These are phyloP conservation scores for Fragaria ananassa DNA, from an alignment of 306 rosid genomes.

Conservation along the genomic window DNA sequence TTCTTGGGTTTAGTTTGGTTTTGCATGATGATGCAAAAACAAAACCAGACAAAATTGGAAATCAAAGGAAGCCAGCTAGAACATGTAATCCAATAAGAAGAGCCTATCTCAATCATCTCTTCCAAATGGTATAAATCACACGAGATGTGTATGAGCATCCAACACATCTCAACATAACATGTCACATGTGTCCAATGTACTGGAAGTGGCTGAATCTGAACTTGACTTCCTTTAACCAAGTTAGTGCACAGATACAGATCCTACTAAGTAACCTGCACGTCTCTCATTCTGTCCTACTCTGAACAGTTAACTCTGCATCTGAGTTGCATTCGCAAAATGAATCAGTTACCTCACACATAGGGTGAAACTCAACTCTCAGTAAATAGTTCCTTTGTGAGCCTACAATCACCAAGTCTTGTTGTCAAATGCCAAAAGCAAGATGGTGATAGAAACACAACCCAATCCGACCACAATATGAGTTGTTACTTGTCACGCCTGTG, in stretches of 20 bases:
- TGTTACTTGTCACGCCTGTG: neutral
- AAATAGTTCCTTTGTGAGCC: neutral
- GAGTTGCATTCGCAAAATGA: neutral
- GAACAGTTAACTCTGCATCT: neutral
- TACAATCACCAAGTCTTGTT: neutral
- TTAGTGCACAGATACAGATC: constrained; percentile 4
- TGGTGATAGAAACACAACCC: neutral
- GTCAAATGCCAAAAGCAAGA: neutral
- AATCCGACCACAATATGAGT: neutral
- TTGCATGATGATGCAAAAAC: neutral
- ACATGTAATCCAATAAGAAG: neutral
- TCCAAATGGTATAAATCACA: neutral
- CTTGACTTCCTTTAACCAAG: neutral
- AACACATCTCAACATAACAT: neutral
- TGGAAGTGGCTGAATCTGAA: neutral
- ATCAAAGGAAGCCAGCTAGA: neutral
- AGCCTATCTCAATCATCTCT: neutral
- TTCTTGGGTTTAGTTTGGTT: neutral
- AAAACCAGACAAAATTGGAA: neutral
- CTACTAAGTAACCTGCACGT: neutral
- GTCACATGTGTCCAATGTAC: neutral
- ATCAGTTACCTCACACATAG: neutral
- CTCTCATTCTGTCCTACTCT: neutral
- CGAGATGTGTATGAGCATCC: neutral
- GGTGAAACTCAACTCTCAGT: neutral